phyloP scores from a whole-genome alignment of 352 stramenopile genomes.

The Globisporangium spiculum region DNA sequence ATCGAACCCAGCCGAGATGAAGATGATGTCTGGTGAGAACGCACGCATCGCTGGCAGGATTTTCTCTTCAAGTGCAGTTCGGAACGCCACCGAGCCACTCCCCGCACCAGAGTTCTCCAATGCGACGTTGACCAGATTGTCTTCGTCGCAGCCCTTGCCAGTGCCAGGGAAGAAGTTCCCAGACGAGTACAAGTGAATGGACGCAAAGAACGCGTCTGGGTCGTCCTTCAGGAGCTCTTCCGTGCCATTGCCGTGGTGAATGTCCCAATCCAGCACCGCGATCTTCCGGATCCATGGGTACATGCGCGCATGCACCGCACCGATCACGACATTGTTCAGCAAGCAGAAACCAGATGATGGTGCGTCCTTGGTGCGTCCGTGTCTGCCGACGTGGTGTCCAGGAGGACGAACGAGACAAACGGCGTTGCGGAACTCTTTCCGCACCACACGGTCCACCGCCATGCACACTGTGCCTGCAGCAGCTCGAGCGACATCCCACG shows the following conservation, averaged over 20 bases:
- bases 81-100: constrained; percentile 67
- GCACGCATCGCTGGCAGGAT: constrained; percentile 73
- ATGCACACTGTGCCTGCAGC: constrained; percentile 79
- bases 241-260: constrained; percentile 99
- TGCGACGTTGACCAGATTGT: constrained; percentile 76
- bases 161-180: constrained; percentile 81
- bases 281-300: constrained; percentile 91
- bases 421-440: constrained; percentile 76
- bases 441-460: constrained; percentile 77
- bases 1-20: constrained; percentile 88
- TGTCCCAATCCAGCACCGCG: constrained; percentile 98
- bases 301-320: constrained; percentile 94
- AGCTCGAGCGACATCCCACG: constrained; percentile 77
- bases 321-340: constrained; percentile 99
- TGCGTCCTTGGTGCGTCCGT: constrained; percentile 66
- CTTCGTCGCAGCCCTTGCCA: constrained; percentile 51
- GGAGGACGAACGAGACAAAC: constrained; percentile 89
- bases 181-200: constrained; percentile 75
- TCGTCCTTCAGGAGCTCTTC: constrained; percentile 88
- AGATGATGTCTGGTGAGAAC: constrained; percentile 82
- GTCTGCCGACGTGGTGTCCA: constrained; percentile 89
- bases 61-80: constrained; percentile 46
- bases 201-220: constrained; percentile 80
- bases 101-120: constrained; percentile 67
- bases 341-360: constrained; percentile 95